These are phyloP conservation scores for Manihot esculenta DNA, from an alignment of 441 rosid species.

Conservation along the genomic window DNA sequence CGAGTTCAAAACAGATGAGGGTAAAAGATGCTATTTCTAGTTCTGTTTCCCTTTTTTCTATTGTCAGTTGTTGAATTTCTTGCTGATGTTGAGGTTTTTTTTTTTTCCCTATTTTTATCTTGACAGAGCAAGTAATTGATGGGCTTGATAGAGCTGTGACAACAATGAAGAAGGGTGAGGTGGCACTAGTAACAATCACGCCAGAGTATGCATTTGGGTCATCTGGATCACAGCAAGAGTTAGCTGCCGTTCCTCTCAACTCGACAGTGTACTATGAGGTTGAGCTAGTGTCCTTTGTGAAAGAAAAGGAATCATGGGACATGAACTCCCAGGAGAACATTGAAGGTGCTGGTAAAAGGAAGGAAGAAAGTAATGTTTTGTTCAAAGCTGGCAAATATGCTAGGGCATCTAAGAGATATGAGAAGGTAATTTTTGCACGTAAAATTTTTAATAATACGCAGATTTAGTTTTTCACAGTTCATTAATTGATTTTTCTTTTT, in stretches of 20 bases:
- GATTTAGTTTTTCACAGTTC: neutral
- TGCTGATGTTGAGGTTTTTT: too few species aligned
- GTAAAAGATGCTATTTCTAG: slow-evolving; percentile 28
- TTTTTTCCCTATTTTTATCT: neutral
- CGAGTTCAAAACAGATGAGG: slow-evolving; percentile 81
- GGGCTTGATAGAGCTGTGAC: slow-evolving; percentile 78
- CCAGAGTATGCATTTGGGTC: slow-evolving; percentile 84
- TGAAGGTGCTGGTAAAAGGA: slow-evolving; percentile 77
- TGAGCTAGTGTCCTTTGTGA: slow-evolving; percentile 17
- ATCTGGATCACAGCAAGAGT: slow-evolving; percentile 54
- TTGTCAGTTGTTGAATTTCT: neutral
- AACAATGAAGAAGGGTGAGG: slow-evolving; percentile 86
- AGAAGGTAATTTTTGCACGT: slow-evolving; percentile 40
- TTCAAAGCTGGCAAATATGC: slow-evolving; percentile 70
- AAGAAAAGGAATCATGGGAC: slow-evolving; percentile 86
- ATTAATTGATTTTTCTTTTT: neutral
- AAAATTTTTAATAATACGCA: neutral
- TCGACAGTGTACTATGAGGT: slow-evolving; percentile 58
- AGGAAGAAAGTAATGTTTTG: slow-evolving; percentile 75
- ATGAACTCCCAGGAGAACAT: slow-evolving; percentile 76
- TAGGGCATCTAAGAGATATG: slow-evolving; percentile 73
- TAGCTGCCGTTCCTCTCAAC: slow-evolving; percentile 71
- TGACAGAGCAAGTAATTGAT: slow-evolving; percentile 70
- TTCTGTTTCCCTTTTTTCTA: neutral
- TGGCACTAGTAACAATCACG: slow-evolving; percentile 57